Evolutionary conservation across 202 grass and related monocot genomes (phyloP).

Genomic region (Zizania palustris): DNA sequence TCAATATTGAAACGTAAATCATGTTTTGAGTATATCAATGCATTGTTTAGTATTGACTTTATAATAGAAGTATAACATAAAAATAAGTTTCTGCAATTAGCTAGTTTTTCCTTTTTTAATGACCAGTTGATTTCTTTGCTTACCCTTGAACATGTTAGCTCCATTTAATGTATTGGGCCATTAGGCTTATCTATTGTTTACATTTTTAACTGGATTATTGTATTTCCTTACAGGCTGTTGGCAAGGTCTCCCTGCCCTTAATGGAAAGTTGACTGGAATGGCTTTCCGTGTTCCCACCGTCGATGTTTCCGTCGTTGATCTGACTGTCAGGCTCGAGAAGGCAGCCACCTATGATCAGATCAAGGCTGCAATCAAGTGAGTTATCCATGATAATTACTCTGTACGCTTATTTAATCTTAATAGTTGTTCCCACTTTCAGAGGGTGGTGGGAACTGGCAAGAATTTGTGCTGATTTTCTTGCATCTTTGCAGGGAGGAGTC

Average conservation of each 20-base stretch:
- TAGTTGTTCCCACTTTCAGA: neutral
- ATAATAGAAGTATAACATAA: neutral
- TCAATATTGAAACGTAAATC: neutral
- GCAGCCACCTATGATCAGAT: constrained; percentile 76
- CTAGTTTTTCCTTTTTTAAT: neutral
- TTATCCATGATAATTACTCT: neutral
- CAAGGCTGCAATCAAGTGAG: constrained; percentile 90
- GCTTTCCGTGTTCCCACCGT: constrained; percentile 91
- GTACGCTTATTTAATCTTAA: neutral
- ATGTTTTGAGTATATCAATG: neutral
- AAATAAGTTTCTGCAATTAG: neutral
- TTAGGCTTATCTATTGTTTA: neutral
- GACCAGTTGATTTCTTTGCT: neutral
- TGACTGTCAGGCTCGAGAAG: constrained; percentile 89
- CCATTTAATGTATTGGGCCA: neutral
- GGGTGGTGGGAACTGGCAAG: neutral
- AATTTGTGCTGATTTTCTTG: neutral
- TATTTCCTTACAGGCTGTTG: constrained; percentile 62
- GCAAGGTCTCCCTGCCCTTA: constrained; percentile 88
- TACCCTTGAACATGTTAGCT: neutral
- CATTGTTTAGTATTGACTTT: neutral
- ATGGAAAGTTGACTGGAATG: constrained; percentile 92
- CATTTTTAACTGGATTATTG: neutral
- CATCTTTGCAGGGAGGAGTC: constrained; percentile 56
- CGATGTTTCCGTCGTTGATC: constrained; percentile 88